Evolutionary conservation across 2,329 filamentous ascomycete genomes (phyloP).

Genomic region (Blastomyces emzantsi): DNA sequence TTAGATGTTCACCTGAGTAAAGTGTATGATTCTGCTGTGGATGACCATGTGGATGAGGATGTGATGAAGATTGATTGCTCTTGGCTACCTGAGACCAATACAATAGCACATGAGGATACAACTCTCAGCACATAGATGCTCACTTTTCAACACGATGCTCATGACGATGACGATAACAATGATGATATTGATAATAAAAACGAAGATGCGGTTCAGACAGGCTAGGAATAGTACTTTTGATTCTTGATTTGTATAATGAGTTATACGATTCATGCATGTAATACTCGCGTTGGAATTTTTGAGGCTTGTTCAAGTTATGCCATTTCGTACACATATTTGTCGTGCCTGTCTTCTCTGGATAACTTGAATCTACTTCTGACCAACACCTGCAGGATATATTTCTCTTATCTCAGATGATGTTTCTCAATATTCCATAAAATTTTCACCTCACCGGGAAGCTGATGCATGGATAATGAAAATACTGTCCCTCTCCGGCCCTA

Average conservation of each 20-base stretch:
- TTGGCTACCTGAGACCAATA: constrained; percentile 4
- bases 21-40: background rate
- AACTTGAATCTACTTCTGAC: no score
- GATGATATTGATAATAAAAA: background rate
- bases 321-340: no score
- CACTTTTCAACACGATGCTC: background rate
- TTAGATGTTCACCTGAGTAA: constrained; percentile 1
- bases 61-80: constrained; percentile 2
- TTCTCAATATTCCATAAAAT: no score
- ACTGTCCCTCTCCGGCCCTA: no score
- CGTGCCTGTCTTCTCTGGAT: no score
- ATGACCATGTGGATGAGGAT: constrained; percentile 4
- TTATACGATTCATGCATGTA: background rate
- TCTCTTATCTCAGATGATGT: no score
- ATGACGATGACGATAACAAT: background rate
- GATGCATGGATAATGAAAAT: no score
- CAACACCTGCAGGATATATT: no score
- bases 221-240: no score
- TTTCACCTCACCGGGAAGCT: no score
- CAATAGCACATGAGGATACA: constrained; percentile 4
- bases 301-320: no score
- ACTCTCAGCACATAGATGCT: constrained; percentile 2
- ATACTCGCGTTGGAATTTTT: background rate
- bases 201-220: background rate
- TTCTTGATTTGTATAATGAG: background rate